Percentiles rank a stretch among this genome's conserved stretches.
Conservation (phyloP, 495 filamentous ascomycete species). For the Paragyromitra xinjiangensis region DNA sequence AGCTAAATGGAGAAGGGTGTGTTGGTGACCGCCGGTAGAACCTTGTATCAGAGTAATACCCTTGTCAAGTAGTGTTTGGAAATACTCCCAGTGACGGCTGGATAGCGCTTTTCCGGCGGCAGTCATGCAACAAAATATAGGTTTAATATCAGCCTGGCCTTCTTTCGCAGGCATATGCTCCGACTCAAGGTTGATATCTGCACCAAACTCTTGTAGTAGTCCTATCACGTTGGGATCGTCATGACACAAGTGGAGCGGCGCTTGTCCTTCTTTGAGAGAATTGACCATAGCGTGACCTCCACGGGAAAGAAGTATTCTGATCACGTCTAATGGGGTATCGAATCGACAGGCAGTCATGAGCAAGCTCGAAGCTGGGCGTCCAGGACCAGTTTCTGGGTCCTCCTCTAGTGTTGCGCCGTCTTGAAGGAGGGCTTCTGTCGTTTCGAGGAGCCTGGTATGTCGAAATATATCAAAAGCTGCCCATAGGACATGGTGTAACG, state of each 20-base stretch:
- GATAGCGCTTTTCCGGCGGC: not conserved
- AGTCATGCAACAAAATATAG: constrained; percentile 1
- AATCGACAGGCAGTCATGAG: not conserved
- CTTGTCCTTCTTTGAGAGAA: not conserved
- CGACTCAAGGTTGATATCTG: constrained; percentile 13
- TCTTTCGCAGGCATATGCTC: not conserved
- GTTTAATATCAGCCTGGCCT: not conserved
- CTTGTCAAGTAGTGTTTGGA: not conserved
- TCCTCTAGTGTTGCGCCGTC: not conserved
- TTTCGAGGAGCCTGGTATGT: not conserved
- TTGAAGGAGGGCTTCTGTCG: not conserved
- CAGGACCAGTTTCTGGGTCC: not conserved
- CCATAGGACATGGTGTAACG: not conserved
- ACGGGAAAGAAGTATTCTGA: not conserved
- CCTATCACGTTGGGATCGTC: not conserved
- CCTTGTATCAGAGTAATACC: constrained; percentile 7
- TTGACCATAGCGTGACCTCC: not conserved
- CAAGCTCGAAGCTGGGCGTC: not conserved
- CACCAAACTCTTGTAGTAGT: not conserved
- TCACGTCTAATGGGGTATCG: not conserved
- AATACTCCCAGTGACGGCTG: not conserved
- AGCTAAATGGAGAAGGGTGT: constrained; percentile 23
- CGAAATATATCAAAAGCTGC: not conserved
- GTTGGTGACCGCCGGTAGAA: constrained; percentile 1
- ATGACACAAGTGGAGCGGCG: not conserved